Evolutionary conservation across 208 protist species (phyloP).

Genomic region (Leishmania turanica): DNA sequence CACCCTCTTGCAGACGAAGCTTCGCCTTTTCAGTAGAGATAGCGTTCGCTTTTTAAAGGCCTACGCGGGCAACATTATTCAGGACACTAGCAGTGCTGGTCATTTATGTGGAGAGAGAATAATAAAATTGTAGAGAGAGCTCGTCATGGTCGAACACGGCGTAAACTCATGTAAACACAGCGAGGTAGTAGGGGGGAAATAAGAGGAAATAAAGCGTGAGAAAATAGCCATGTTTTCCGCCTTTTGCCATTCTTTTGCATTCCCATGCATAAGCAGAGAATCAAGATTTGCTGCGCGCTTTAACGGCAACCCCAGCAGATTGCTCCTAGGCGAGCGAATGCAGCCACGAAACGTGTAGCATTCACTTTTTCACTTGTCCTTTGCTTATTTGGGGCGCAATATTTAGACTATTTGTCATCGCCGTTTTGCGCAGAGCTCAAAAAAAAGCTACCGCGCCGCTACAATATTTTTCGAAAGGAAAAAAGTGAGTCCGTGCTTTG

Average conservation of each 20-base stretch:
- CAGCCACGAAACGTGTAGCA: background rate
- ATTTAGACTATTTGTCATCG: background rate
- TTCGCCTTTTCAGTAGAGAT: conserved; percentile 55
- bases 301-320: background rate
- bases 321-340: background rate
- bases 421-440: background rate
- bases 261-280: background rate
- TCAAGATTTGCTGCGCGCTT: background rate
- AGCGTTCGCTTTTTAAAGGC: conserved; percentile 45
- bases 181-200: background rate
- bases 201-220: background rate
- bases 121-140: background rate
- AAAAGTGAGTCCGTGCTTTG: conserved; percentile 1
- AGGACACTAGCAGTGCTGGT: conserved; percentile 11
- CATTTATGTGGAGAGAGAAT: background rate
- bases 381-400: background rate
- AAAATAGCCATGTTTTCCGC: background rate
- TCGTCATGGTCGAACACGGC: background rate
- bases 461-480: background rate
- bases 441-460: background rate
- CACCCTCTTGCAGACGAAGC: conserved; percentile 44
- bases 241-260: background rate
- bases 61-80: conserved; percentile 47
- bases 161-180: background rate
- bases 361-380: background rate